Base-by-base conservation (phyloP, 2,329 filamentous ascomycete genomes). In the Fusarium sp. region DNA sequence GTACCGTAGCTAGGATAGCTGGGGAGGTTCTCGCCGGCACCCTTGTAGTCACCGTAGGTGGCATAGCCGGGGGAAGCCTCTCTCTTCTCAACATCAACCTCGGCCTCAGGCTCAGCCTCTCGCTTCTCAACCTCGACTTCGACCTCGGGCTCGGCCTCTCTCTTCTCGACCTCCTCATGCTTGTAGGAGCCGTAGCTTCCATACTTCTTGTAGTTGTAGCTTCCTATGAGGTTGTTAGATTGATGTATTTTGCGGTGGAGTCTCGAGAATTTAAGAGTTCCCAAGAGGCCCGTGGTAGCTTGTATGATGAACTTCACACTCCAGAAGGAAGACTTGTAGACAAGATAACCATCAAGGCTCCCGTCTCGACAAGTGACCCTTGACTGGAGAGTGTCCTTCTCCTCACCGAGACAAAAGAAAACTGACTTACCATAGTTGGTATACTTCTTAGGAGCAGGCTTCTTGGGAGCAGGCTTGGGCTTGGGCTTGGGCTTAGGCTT, bases 181-280 rank as follows among this genome's bases (percentile, higher is more conserved):
- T 70, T 73, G 4, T 72, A 70, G 9, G 25, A 25, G 5, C 71
- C 70, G 22, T 73, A 73, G 11, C 17, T 43, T 0, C 52, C 56
- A 43, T 73, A 73, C 1, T 73, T 70, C 30, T 73, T 70, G 5
- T 72, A 72, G 33, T 69, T 33, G 27, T 72, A 73, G 58, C 38
- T 63, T 12, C 70, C 70, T 67, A 7, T 1, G 1, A 3, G 4
- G 2, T 0, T 3, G 33, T 71, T 8, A 72, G 20, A 4, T 8
- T 7, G 3, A 9, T 27, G 2, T 17, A 11, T 45, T 25, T 14
- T 11, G 9, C 11, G 2, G 10, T 52, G 17, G 25, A n/a, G 30
- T 30, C 25, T 30, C 2, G 25, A 50, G 25, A 30, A 12, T 17
- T 12, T 6, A 22, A 4, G 43, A 27, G 43, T 47, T 47, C 43